These are phyloP conservation scores for Hypsizygus marmoreus DNA, from an alignment of 768 basidiomycete species.

Conservation along the genomic window DNA sequence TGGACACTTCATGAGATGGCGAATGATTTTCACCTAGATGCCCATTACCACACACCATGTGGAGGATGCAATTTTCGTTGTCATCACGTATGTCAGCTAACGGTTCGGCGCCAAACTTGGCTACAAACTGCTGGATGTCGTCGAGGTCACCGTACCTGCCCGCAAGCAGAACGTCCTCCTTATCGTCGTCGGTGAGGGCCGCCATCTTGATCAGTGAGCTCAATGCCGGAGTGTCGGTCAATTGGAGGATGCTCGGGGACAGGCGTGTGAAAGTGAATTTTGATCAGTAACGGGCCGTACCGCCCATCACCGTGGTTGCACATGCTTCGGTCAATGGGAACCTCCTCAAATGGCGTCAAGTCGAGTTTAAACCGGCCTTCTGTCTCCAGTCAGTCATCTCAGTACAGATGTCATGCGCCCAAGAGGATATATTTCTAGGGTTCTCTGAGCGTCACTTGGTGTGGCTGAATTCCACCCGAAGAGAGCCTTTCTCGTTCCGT, in stretches of 20 bases:
- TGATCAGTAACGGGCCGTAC: background rate
- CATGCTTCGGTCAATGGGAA: too few relatives aligned
- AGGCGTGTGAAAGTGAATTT: background rate
- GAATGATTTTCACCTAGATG: slow-evolving; percentile 64
- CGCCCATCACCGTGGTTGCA: too few relatives aligned
- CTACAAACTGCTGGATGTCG: slow-evolving; percentile 69
- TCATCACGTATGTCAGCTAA: slow-evolving; percentile 64
- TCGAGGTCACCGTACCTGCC: slow-evolving; percentile 89
- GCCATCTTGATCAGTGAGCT: slow-evolving; percentile 16
- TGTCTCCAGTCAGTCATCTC: too few relatives aligned
- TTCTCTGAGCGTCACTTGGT: too few relatives aligned
- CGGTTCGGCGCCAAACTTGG: slow-evolving; percentile 51
- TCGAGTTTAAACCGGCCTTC: too few relatives aligned
- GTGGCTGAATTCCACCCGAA: too few relatives aligned
- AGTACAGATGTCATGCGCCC: too few relatives aligned
- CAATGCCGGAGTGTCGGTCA: background rate
- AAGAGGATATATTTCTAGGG: too few relatives aligned
- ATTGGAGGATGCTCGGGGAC: too few relatives aligned
- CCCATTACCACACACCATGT: slow-evolving; percentile 90
- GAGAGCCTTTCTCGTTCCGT: too few relatives aligned
- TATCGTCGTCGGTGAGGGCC: slow-evolving; percentile 50
- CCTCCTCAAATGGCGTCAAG: too few relatives aligned
- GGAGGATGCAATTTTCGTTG: slow-evolving; percentile 76
- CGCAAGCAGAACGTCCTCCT: slow-evolving; percentile 76
- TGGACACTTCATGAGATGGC: slow-evolving; percentile 8